phyloP scores from a whole-genome alignment of 176 grass and related monocot genomes.

The Zea mays region DNA sequence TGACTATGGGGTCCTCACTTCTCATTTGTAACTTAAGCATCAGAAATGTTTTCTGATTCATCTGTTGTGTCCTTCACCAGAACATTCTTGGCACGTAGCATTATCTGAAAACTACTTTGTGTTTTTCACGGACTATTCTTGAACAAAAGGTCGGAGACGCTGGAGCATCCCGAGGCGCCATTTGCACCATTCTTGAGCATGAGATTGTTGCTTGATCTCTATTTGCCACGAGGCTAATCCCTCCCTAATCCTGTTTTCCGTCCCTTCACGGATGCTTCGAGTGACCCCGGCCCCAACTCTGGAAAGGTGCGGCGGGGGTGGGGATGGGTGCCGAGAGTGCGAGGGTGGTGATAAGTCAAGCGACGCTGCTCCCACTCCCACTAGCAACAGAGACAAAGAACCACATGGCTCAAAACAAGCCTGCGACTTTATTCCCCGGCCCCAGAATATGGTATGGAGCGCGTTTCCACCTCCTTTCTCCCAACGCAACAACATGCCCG shows the following conservation, averaged over 20 bases:
- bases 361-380: background rate
- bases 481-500: background rate
- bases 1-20: too few species aligned
- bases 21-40: too few species aligned
- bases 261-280: slow-evolving; percentile 17
- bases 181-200: background rate
- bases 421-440: slow-evolving; percentile 16
- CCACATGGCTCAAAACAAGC: slow-evolving; percentile 26
- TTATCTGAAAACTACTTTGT: too few species aligned
- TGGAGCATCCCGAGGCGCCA: background rate
- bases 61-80: too few species aligned
- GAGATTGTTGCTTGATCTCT: background rate
- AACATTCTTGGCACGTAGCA: too few species aligned
- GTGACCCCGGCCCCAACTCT: background rate
- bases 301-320: background rate
- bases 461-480: background rate
- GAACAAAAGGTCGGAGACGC: background rate
- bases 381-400: background rate
- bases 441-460: background rate
- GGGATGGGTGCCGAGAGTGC: background rate
- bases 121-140: background rate
- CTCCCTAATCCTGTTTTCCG: background rate
- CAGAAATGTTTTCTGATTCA: too few species aligned
- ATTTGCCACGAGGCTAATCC: background rate
- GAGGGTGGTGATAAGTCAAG: background rate